Percentiles rank a stretch among this genome's conserved stretches.
These are phyloP conservation scores for Paraconiothyrium sp. DNA, from an alignment of 2,329 filamentous ascomycete species.

Conservation along the genomic window DNA sequence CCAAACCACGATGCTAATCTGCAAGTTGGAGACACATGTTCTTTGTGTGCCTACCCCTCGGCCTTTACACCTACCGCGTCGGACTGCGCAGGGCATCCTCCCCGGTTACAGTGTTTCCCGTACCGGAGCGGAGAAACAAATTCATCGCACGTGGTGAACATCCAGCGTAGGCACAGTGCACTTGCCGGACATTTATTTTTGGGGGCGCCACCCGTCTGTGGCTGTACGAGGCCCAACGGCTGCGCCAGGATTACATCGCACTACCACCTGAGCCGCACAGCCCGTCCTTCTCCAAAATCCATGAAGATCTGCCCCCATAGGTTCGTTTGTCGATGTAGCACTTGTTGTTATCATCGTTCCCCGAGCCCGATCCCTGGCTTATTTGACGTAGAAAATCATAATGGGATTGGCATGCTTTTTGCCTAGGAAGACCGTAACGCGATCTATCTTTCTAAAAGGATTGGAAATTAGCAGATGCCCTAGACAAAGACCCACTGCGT, in stretches of 20 bases:
- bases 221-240: conserved; percentile 7
- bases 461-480: neutral
- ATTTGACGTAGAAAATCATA: conserved; percentile 2
- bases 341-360: neutral
- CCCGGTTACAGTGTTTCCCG: conserved; percentile 7
- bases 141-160: neutral
- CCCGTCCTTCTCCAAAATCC: neutral
- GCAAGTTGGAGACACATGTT: conserved; percentile 15
- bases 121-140: neutral
- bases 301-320: neutral
- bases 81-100: conserved; percentile 7
- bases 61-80: conserved; percentile 9
- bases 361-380: neutral
- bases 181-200: conserved; percentile 12
- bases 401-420: conserved; percentile 4
- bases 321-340: neutral
- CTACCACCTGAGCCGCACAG: conserved; percentile 1
- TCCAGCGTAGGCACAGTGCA: conserved; percentile 4
- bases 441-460: neutral
- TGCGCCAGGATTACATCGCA: neutral
- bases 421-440: conserved; percentile 6
- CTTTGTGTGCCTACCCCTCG: conserved; percentile 9
- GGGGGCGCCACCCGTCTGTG: conserved; percentile 7
- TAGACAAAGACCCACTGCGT: neutral
- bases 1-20: neutral